phyloP scores from a whole-genome alignment of 768 basidiomycete species.

The Chalciporus sphaerocephalus region DNA sequence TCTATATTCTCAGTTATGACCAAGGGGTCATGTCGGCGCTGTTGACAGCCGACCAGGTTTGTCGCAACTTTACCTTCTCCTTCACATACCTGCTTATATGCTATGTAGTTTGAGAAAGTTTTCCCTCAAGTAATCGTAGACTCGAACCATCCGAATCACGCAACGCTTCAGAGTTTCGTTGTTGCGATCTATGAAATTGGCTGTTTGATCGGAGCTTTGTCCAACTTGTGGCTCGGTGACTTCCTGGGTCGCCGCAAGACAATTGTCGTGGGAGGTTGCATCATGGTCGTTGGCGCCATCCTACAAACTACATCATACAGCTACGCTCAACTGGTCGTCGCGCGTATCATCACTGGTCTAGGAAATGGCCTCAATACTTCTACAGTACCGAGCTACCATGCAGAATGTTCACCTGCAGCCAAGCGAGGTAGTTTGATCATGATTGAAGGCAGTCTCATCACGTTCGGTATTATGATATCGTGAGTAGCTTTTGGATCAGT shows the following conservation, averaged over 20 bases:
- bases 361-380: conserved; percentile 67
- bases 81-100: conserved; percentile 2
- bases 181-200: conserved; percentile 65
- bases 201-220: conserved; percentile 59
- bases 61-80: background rate
- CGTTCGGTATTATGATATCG: conserved; percentile 60
- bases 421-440: conserved; percentile 59
- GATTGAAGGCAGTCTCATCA: conserved; percentile 61
- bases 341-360: conserved; percentile 56
- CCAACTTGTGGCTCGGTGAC: conserved; percentile 60
- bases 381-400: conserved; percentile 60
- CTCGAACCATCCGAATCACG: conserved; percentile 37
- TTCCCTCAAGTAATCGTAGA: conserved; percentile 53
- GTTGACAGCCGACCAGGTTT: conserved; percentile 50
- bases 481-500: conserved; percentile 30
- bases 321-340: conserved; percentile 59
- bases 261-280: conserved; percentile 52
- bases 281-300: conserved; percentile 62
- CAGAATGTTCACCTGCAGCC: conserved; percentile 60
- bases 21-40: conserved; percentile 71
- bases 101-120: conserved; percentile 47
- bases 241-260: conserved; percentile 53
- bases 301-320: conserved; percentile 53
- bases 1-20: conserved; percentile 44
- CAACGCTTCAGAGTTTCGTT: conserved; percentile 55